These are phyloP conservation scores for Eleusine indica DNA, from an alignment of 176 grass and related monocot genomes.

Conservation along the genomic window DNA sequence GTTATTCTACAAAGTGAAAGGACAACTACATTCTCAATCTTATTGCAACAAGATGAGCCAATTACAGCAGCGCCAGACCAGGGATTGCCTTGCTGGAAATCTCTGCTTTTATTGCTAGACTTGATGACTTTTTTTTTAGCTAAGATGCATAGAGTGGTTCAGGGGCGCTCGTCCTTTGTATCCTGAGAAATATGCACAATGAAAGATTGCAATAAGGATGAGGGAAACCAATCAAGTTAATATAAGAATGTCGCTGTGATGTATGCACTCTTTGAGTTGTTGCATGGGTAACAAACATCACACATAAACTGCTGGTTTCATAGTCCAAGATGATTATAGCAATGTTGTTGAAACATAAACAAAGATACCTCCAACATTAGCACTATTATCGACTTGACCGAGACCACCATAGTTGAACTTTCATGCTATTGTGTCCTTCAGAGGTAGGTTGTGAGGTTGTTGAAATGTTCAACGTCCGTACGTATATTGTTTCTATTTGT, in stretches of 20 bases:
- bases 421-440: background rate
- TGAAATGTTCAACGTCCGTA: background rate
- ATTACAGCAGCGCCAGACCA: background rate
- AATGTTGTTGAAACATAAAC: background rate
- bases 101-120: background rate
- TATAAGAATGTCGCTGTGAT: background rate
- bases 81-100: background rate
- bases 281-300: background rate
- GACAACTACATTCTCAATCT: background rate
- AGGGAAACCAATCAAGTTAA: background rate
- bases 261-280: background rate
- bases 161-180: slow-evolving; percentile 61
- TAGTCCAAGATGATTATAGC: background rate
- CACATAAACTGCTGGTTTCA: background rate
- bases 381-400: background rate
- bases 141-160: slow-evolving; percentile 69
- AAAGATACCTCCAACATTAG: background rate
- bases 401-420: background rate
- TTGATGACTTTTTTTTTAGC: background rate
- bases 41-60: background rate
- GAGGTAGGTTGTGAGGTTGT: background rate
- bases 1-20: background rate
- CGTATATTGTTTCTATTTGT: background rate
- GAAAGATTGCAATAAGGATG: background rate
- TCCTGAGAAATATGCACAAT: slow-evolving; percentile 53